Evolutionary conservation across 2,329 filamentous ascomycete genomes (phyloP).

Genomic region (Epichloe coenophiala): DNA sequence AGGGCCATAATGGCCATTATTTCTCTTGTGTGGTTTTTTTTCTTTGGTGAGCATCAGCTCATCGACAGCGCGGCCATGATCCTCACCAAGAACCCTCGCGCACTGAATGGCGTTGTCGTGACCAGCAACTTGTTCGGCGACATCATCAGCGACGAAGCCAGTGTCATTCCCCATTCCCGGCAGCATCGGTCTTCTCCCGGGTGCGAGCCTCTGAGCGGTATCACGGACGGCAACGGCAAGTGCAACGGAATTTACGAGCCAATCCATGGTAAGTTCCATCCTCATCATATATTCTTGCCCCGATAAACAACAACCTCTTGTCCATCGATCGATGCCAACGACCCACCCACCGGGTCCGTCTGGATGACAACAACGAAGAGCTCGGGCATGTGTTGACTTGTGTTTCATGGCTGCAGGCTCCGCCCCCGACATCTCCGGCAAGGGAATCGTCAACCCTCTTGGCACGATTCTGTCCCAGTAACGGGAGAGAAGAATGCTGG

Average conservation of each 20-base stretch:
- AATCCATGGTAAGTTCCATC: slow-evolving; percentile 42
- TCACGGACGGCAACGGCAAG: slow-evolving; percentile 19
- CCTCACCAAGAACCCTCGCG: slow-evolving; percentile 88
- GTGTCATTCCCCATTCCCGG: slow-evolving; percentile 35
- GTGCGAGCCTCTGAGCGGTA: slow-evolving; percentile 30
- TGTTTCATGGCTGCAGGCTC: slow-evolving; percentile 16
- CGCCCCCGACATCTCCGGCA: slow-evolving; percentile 61
- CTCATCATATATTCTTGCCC: background rate
- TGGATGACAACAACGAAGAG: background rate
- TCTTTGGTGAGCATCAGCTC: slow-evolving; percentile 53
- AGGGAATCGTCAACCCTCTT: slow-evolving; percentile 54
- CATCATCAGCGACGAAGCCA: slow-evolving; percentile 91
- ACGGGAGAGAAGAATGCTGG: too few species aligned
- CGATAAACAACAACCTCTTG: background rate
- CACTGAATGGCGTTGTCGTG: slow-evolving; percentile 76
- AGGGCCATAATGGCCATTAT: too few species aligned
- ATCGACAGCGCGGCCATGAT: slow-evolving; percentile 95
- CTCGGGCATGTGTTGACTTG: background rate
- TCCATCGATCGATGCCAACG: too few species aligned
- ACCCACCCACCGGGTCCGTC: too few species aligned
- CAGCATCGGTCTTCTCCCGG: slow-evolving; percentile 30
- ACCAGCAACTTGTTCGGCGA: slow-evolving; percentile 86
- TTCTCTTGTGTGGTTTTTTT: too few species aligned
- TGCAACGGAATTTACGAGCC: slow-evolving; percentile 65
- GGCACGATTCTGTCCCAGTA: slow-evolving; percentile 66